Evolutionary conservation across 176 grass and related monocot genomes (phyloP).

Genomic region (bread wheat (Triticum aestivum)): IWGSC_CS_RefSeq_v2.1 NC_057797.1:192071622-192072121

Average conservation of each 20-base stretch:
- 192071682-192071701: background rate
- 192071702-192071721: background rate
- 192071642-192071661: background rate
- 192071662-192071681: background rate
- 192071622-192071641: background rate
- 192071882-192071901: slow-evolving; percentile 84
- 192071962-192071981: slow-evolving; percentile 29
- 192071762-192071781: background rate
- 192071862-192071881: slow-evolving; percentile 51
- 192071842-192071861: slow-evolving; percentile 74
- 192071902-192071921: slow-evolving; percentile 57
- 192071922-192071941: slow-evolving; percentile 63
- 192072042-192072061: slow-evolving; percentile 66
- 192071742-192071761: background rate
- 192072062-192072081: slow-evolving; percentile 80
- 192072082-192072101: slow-evolving; percentile 76
- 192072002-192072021: background rate
- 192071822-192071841: slow-evolving; percentile 63
- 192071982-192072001: background rate
- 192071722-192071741: slow-evolving; percentile 1
- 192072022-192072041: slow-evolving; percentile 6
- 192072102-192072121: slow-evolving; percentile 72
- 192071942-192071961: slow-evolving; percentile 68
- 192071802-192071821: slow-evolving; percentile 66
- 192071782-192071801: background rate